Conservation (phyloP, 2,329 filamentous ascomycete species). For the Pseudogymnoascus sp. region DNA sequence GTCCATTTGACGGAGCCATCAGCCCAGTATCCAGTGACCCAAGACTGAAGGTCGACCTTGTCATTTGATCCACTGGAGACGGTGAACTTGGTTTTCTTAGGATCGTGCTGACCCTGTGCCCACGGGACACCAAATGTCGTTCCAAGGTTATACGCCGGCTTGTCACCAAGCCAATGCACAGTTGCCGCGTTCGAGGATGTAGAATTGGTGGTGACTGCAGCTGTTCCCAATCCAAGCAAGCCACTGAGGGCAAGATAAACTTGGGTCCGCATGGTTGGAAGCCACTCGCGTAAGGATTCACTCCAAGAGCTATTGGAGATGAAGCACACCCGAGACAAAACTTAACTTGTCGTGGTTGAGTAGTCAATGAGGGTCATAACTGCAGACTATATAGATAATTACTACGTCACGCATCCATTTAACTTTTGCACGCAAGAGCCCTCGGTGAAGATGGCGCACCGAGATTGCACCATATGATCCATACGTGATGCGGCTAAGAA, state of each 20-base stretch:
- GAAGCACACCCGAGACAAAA: not conserved
- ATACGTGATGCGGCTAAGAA: not conserved
- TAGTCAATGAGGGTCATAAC: not conserved
- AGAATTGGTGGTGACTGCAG: not conserved
- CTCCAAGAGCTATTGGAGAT: not conserved
- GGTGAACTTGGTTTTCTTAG: slow-evolving; percentile 16
- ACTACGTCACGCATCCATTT: not conserved
- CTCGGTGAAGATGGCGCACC: slow-evolving; percentile 1
- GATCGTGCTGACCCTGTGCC: slow-evolving; percentile 15
- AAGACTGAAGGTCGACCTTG: slow-evolving; percentile 39
- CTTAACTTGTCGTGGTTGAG: not conserved
- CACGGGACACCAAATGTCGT: slow-evolving; percentile 21
- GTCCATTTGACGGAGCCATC: slow-evolving; percentile 57
- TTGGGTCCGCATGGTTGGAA: slow-evolving; percentile 1
- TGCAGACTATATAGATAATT: not conserved
- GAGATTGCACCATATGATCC: slow-evolving; percentile 5
- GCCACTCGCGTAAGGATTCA: not conserved
- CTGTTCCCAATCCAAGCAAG: not conserved
- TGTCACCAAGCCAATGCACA: slow-evolving; percentile 19
- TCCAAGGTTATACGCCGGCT: slow-evolving; percentile 16
- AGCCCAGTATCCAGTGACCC: slow-evolving; percentile 51
- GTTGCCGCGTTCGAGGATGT: not conserved
- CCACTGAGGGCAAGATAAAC: not conserved
- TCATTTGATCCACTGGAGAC: slow-evolving; percentile 10
- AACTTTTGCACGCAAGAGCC: not conserved